Conservation (phyloP, 495 filamentous ascomycete genomes). For the Pseudoneurospora amorphoporcata region DNA sequence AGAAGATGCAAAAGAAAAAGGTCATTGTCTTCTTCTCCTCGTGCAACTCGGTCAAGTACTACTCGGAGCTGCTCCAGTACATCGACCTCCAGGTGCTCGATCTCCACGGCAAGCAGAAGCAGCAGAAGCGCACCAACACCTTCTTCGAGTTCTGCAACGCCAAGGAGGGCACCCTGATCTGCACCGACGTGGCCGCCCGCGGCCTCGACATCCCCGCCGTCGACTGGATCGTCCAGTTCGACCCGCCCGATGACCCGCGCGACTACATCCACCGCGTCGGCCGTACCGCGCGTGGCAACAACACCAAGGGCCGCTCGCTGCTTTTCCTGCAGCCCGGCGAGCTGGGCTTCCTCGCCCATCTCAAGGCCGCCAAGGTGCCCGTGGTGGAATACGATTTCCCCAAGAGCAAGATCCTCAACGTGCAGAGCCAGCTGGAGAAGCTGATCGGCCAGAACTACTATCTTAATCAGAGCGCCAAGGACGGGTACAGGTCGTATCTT, state of each 20-base stretch:
- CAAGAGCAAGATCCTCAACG: conserved; percentile 78
- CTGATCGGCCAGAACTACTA: conserved; percentile 94
- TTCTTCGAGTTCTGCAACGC: conserved; percentile 99
- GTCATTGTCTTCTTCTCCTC: conserved; percentile 95
- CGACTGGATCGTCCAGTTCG: conserved; percentile 94
- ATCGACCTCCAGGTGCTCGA: conserved; percentile 91
- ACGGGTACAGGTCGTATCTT: conserved; percentile 70
- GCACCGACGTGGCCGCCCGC: conserved; percentile 91
- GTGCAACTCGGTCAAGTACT: conserved; percentile 90
- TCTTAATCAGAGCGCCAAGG: conserved; percentile 71
- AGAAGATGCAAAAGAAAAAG: conserved; percentile 83
- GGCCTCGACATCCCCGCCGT: conserved; percentile 90
- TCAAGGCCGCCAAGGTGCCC: conserved; percentile 86
- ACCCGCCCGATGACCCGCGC: conserved; percentile 81
- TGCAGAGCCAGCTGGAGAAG: conserved; percentile 92
- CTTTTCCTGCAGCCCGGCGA: conserved; percentile 91
- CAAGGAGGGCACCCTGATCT: conserved; percentile 78
- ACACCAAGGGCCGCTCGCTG: conserved; percentile 71
- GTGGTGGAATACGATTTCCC: conserved; percentile 96
- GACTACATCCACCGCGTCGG: conserved; percentile 98
- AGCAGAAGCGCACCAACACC: conserved; percentile 91
- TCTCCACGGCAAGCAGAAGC: conserved; percentile 89
- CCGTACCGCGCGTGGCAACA: conserved; percentile 79
- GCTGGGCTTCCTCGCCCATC: conserved; percentile 80
- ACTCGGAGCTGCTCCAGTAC: conserved; percentile 88